Evolutionary conservation across 352 stramenopile species (phyloP).

Genomic region (Phytophthora pini): DNA sequence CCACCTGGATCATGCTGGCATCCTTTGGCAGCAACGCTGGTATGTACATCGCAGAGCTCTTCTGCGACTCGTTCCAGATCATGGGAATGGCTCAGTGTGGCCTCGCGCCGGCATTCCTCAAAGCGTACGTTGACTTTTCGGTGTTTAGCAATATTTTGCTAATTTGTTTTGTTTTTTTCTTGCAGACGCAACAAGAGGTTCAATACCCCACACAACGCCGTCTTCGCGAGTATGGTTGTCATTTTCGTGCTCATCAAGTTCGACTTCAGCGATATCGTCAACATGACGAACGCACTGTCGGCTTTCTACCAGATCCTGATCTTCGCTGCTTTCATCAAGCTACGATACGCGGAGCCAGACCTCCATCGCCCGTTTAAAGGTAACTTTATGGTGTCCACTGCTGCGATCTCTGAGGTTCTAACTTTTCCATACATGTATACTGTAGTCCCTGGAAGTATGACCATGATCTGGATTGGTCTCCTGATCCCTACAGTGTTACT

Average conservation of each 20-base stretch:
- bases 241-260: constrained; percentile 63
- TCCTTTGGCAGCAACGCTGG: constrained; percentile 91
- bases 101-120: constrained; percentile 84
- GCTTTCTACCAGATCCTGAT: constrained; percentile 88
- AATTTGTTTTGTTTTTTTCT: not conserved
- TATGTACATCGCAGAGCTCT: constrained; percentile 94
- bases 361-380: constrained; percentile 53
- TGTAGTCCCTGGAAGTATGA: constrained; percentile 44
- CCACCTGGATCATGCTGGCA: constrained; percentile 90
- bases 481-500: constrained; percentile 47
- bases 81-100: constrained; percentile 83
- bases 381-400: constrained; percentile 1
- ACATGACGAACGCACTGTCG: constrained; percentile 93
- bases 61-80: constrained; percentile 91
- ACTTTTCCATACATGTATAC: not conserved
- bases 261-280: constrained; percentile 80
- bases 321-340: constrained; percentile 90
- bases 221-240: constrained; percentile 52
- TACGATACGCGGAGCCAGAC: constrained; percentile 60
- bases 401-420: not conserved
- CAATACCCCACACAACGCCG: constrained; percentile 58
- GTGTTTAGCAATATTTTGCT: not conserved
- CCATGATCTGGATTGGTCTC: constrained; percentile 35
- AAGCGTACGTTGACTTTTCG: constrained; percentile 56
- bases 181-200: constrained; percentile 59